Evolutionary conservation across 257 asterid genomes (phyloP).

Genomic region (Solanum etuberosum): DNA sequence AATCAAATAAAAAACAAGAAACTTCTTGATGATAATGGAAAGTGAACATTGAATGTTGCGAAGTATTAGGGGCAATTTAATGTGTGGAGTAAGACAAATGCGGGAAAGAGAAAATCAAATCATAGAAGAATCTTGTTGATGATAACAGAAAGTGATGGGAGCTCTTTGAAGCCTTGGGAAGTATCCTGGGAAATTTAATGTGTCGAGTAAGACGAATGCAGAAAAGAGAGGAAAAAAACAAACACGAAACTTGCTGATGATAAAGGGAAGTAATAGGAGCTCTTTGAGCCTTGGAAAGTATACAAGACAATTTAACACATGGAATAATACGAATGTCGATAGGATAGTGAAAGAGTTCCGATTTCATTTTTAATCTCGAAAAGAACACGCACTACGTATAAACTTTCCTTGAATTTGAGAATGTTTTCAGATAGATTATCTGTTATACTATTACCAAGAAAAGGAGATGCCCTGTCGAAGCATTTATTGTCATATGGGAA

Average conservation of each 20-base stretch:
- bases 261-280: background rate
- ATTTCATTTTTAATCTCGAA: background rate
- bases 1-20: no score
- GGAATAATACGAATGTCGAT: background rate
- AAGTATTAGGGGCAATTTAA: background rate
- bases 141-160: background rate
- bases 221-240: background rate
- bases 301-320: background rate
- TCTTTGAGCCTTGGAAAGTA: background rate
- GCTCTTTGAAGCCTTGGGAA: background rate
- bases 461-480: background rate
- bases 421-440: background rate
- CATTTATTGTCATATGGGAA: background rate
- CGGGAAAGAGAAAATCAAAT: background rate
- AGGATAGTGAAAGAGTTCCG: background rate
- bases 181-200: background rate
- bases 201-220: background rate
- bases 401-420: background rate
- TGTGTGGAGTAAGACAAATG: background rate
- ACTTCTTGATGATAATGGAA: background rate
- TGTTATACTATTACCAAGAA: background rate
- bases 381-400: background rate
- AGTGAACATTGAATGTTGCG: background rate
- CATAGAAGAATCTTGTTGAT: background rate
- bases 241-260: background rate